Base-by-base conservation (phyloP, 1,284 basidiomycete genomes). In the Cutaneotrichosporon cutaneum region DNA sequence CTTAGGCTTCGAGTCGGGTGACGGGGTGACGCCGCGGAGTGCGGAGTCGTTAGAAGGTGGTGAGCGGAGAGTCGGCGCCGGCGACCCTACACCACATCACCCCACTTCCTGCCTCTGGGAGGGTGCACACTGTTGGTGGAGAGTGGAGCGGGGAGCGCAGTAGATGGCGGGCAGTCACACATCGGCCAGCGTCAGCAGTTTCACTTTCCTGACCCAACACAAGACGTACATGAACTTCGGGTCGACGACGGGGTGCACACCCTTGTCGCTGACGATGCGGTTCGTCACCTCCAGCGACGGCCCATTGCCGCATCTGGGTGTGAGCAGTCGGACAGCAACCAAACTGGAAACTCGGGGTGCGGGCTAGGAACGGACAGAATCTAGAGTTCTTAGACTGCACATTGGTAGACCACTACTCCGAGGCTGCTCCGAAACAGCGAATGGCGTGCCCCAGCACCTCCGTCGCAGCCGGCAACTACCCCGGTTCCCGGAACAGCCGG, bases 221-320 rank as follows among this genome's bases (percentile, higher is more conserved):
- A n/a, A 24, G 14, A 61, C 60, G 18, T 32, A 62, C 61, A 62
- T 50, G 48, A 59, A 56, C 9, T 27, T 18, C 6, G 61, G 57
- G 24, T 62, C 57, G 18, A 62, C 57, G 22, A 58, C 42, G 2
- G 60, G 60, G 14, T n/a, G 24, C 26, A 22, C 53, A 14, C 58
- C 56, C 24, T 42, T 32, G 18, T 14, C 30, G 1, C 16, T 13
- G 26, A 45, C 21, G 13, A 58, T 35, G 10, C 47, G 45, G 56
- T 66, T 66, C 5, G 64, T 66, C 26, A 66, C 64, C 36, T 66
- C 64, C 16, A 63, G 30, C 4, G 64, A 61, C 2, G 59, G 61
- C 4, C 61, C 56, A 21, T 30, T 45, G 32, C 48, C 59, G 35
- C 64, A 66, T 24, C 64, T 66, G 64, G 14, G 9, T 22, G 58